These are phyloP conservation scores for Rutstroemia sp. DNA, from an alignment of 2,329 filamentous ascomycete species.

Conservation along the genomic window DNA sequence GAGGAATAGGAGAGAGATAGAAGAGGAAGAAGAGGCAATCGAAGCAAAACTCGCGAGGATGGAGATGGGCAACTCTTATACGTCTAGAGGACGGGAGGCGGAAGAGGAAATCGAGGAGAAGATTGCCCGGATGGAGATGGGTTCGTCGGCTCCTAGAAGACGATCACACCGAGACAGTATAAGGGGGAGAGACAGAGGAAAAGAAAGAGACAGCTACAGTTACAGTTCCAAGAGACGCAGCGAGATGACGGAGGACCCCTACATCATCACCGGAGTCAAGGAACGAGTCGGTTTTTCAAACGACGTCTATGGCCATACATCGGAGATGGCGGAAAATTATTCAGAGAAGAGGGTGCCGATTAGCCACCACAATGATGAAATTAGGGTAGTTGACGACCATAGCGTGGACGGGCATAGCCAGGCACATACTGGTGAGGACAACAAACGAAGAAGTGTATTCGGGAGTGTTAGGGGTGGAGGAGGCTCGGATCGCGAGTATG, in stretches of 20 bases:
- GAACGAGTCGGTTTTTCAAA: neutral
- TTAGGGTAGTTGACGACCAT: neutral
- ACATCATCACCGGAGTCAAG: neutral
- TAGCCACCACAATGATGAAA: neutral
- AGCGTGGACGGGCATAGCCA: neutral
- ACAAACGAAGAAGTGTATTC: neutral
- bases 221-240: neutral
- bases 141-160: neutral
- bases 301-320: neutral
- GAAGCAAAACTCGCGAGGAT: neutral
- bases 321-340: no score
- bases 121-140: neutral
- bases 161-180: neutral
- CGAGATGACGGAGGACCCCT: neutral
- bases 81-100: neutral
- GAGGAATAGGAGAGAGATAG: neutral
- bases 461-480: neutral
- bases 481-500: neutral
- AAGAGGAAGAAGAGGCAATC: neutral
- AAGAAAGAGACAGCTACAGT: neutral
- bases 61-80: neutral
- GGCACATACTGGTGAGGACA: neutral
- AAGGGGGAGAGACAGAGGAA: slow-evolving; percentile 4
- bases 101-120: neutral
- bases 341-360: no score